Percentiles rank a stretch among this genome's conserved stretches.
Evolutionary conservation across 768 basidiomycete genomes (phyloP).

Genomic region (Bullera alba): DNA sequence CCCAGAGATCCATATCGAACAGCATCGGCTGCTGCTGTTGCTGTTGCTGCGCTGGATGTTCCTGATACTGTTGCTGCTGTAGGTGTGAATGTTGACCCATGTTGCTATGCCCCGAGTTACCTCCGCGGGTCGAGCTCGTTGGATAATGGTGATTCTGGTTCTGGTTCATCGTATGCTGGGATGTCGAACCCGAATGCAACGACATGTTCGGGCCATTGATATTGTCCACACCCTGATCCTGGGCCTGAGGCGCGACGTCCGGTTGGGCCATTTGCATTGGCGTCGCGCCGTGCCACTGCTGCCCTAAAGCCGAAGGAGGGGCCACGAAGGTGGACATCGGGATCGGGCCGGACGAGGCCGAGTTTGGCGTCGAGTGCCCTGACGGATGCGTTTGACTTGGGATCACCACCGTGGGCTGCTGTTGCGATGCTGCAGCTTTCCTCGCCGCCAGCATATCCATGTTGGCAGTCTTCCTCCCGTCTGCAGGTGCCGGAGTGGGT

Average conservation of each 20-base stretch:
- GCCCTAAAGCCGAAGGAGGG: too few species aligned
- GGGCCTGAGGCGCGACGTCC: background rate
- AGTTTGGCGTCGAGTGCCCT: too few species aligned
- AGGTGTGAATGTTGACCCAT: background rate
- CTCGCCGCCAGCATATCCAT: too few species aligned
- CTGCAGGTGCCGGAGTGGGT: too few species aligned
- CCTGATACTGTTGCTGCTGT: background rate
- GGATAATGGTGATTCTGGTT: too few species aligned
- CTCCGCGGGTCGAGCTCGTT: too few species aligned
- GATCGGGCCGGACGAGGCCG: background rate
- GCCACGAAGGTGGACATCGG: background rate
- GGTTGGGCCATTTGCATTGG: background rate
- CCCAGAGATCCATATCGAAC: slow-evolving; percentile 25
- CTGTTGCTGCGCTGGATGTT: background rate
- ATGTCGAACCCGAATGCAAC: background rate
- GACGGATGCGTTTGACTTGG: background rate
- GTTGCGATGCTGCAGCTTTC: background rate
- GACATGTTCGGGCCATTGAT: background rate
- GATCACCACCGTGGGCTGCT: background rate
- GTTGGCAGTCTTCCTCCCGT: background rate
- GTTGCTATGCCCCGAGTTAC: too few species aligned
- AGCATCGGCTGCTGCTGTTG: background rate
- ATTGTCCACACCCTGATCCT: background rate
- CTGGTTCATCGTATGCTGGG: background rate
- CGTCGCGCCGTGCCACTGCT: background rate